Conservation (phyloP, 495 filamentous ascomycete genomes). For the Trichoderma reesei region DNA sequence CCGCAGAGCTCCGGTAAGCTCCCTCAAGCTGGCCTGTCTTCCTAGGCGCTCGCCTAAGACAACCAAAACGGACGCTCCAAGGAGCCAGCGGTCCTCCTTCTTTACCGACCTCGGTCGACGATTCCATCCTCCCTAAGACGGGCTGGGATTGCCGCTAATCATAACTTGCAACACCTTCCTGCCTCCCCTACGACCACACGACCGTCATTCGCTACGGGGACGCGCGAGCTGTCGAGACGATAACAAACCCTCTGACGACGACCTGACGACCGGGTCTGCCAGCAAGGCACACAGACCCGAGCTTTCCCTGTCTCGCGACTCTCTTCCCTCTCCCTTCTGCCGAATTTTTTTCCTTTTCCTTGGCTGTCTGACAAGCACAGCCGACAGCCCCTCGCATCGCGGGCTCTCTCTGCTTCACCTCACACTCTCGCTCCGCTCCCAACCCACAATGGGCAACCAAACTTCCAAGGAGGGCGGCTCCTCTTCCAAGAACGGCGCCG, state of each 20-base stretch:
- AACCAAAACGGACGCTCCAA: conserved; percentile 11
- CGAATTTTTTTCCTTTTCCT: neutral
- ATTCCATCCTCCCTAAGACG: conserved; percentile 11
- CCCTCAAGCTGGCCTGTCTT: conserved; percentile 2
- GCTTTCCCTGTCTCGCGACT: neutral
- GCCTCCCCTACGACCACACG: neutral
- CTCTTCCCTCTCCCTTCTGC: neutral
- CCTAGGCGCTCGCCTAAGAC: conserved; percentile 7
- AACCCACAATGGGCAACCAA: conserved; percentile 72
- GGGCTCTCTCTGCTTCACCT: neutral
- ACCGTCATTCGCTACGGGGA: neutral
- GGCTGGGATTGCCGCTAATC: neutral
- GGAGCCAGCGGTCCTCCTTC: conserved; percentile 10
- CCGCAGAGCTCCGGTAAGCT: conserved; percentile 1
- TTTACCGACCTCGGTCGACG: conserved; percentile 11
- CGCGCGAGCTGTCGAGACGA: neutral
- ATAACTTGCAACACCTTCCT: neutral
- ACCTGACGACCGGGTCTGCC: neutral
- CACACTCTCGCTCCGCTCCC: neutral
- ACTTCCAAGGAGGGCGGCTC: conserved; percentile 63
- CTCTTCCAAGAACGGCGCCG: conserved; percentile 27
- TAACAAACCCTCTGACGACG: neutral
- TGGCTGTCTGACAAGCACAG: neutral
- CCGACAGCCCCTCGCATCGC: neutral
- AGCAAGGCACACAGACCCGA: neutral